phyloP scores from a whole-genome alignment of 2,329 filamentous ascomycete species.

The Ophiostoma piceae region DNA sequence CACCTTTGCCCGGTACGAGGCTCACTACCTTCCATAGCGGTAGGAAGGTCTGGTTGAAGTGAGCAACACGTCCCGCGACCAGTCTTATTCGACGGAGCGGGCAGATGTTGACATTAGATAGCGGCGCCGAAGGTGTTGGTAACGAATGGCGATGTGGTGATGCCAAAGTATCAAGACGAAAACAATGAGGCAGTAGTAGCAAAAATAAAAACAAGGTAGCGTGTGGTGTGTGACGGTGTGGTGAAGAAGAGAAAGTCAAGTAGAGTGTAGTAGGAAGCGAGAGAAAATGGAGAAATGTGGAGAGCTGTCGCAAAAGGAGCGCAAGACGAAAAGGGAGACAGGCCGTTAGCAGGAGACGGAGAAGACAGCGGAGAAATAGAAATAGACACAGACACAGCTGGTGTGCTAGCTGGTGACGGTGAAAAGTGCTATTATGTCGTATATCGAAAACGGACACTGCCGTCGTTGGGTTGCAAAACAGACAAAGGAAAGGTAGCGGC shows the following conservation, averaged over 20 bases:
- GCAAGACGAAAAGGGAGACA: neutral
- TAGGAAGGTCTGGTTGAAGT: constrained; percentile 18
- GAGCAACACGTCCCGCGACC: constrained; percentile 18
- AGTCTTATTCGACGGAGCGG: constrained; percentile 23
- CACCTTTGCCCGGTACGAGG: constrained; percentile 39
- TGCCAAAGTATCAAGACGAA: neutral
- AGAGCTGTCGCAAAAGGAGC: constrained; percentile 15
- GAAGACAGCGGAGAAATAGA: neutral
- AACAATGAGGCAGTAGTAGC: neutral
- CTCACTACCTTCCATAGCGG: constrained; percentile 41
- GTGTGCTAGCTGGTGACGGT: neutral
- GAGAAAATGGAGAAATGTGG: constrained; percentile 13
- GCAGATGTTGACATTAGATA: constrained; percentile 15
- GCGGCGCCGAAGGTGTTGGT: neutral
- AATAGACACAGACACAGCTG: too few relatives aligned
- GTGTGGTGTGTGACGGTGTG: neutral
- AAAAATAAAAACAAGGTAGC: neutral
- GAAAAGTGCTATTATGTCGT: neutral
- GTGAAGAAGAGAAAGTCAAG: neutral
- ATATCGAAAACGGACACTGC: constrained; percentile 1
- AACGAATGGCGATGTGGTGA: neutral
- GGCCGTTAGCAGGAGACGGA: neutral
- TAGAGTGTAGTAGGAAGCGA: constrained; percentile 1
- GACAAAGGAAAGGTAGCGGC: neutral
- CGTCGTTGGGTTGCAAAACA: neutral